Base-by-base conservation (phyloP, 352 stramenopile genomes). In the Halophytophthora polymorphica region DNA sequence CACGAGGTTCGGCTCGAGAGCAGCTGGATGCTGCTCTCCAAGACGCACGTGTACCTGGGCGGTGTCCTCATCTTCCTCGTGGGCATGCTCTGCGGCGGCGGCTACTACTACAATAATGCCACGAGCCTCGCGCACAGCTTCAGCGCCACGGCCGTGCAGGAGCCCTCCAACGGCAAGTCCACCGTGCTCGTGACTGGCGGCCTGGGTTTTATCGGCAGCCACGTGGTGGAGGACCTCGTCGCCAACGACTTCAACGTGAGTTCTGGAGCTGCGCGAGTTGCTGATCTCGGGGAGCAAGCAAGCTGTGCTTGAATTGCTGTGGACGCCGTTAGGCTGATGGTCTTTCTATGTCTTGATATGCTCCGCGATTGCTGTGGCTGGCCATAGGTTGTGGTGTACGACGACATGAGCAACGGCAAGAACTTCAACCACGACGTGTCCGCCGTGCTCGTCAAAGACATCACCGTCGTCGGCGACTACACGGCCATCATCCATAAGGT, bases 361-460 rank as follows among this genome's bases (percentile, higher is more conserved):
- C n/a, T 10, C 1, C 15, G n/a, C n/a, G n/a, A n/a, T 45, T 33
- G 21, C 45, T 53, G 11, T 25, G 34, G 8, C 25, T 31, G 25
- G 25, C 64, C 48, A 43, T 36, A 90, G 78, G 83, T 93, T 12
- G 77, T 93, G 14, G 77, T 93, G 38, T 92, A 89, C 54, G 83
- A 93, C 44, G 81, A 93, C 59, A 92, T 92, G 83, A 93, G 83
- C 67, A 93, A 93, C 53, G 83, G 83, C 46, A 84, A 83, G 52
- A 93, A 93, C 56, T 90, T 92, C 35, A 90, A 93, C 61, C 74
- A 76, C 12, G 77, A 66, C 28, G 56, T 69, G n/a, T 75, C 81
- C 3, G 77, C 81, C 6, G 75, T 93, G 48, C 62, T 92, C 21
- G 64, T 93, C 41, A 93, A 93, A 61, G 83, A 92, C 54, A 90